A percentile compares a stretch with the other conserved stretches of the same genome.
Evolutionary conservation across 2,329 filamentous ascomycete genomes (phyloP).

Genomic region (Hypoxylon sp.): DNA sequence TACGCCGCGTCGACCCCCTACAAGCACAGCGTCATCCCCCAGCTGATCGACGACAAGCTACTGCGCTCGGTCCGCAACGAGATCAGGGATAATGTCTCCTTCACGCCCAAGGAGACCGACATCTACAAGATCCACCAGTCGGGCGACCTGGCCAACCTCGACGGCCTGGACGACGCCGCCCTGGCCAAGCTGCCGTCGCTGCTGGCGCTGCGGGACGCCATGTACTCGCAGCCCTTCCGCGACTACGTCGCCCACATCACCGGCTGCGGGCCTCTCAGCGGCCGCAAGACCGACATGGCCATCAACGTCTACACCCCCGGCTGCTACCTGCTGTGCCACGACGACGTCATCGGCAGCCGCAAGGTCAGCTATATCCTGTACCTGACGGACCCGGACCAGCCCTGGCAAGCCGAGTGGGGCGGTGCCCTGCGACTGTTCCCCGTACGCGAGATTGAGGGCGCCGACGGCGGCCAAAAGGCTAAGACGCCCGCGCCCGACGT

Average conservation of each 20-base stretch:
- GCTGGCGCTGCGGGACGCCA: conserved; percentile 89
- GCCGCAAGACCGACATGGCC: conserved; percentile 97
- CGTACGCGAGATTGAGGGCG: conserved; percentile 70
- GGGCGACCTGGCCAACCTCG: conserved; percentile 94
- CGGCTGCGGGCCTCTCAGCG: conserved; percentile 86
- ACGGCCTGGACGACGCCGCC: conserved; percentile 88
- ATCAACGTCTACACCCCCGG: conserved; percentile 99
- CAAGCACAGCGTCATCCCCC: conserved; percentile 90
- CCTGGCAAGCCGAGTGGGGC: conserved; percentile 93
- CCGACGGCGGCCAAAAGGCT: conserved; percentile 82
- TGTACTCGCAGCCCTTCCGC: conserved; percentile 92
- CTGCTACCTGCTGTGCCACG: conserved; percentile 94
- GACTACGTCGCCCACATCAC: conserved; percentile 90
- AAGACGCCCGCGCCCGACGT: conserved; percentile 84
- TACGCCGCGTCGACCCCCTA: conserved; percentile 79
- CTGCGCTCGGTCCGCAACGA: conserved; percentile 89
- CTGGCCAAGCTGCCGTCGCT: conserved; percentile 88
- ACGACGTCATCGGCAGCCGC: conserved; percentile 98
- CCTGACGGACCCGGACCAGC: conserved; percentile 88
- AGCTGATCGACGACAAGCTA: conserved; percentile 82
- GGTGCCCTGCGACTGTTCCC: conserved; percentile 92
- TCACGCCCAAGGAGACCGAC: conserved; percentile 98
- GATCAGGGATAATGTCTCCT: conserved; percentile 89
- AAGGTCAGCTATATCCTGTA: conserved; percentile 98
- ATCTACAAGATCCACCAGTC: conserved; percentile 99